A percentile compares a stretch with the other conserved stretches of the same genome.
phyloP scores from a whole-genome alignment of 1,284 basidiomycete genomes.

The Xanthoconium separans region DNA sequence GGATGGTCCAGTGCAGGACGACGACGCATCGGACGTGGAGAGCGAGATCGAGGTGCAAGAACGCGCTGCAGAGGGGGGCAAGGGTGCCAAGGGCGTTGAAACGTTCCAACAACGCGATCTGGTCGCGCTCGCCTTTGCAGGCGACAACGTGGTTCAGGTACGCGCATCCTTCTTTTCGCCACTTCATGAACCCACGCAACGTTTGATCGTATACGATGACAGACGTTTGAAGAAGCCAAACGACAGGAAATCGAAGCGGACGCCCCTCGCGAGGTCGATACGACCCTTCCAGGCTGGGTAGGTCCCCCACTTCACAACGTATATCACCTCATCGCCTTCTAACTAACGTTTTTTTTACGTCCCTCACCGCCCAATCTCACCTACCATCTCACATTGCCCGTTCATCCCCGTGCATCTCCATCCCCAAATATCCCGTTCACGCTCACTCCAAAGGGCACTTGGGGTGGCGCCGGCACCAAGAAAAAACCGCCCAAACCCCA shows the following conservation, averaged over 20 bases:
- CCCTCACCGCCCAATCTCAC: too few species aligned
- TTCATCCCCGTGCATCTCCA: not conserved
- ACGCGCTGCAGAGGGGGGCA: conserved; percentile 38
- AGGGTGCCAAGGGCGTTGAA: conserved; percentile 45
- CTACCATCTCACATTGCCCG: not conserved
- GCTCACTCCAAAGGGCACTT: conserved; percentile 64
- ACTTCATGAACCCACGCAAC: conserved; percentile 1
- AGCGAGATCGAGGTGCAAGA: conserved; percentile 73
- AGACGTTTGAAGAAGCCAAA: conserved; percentile 89
- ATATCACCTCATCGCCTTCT: not conserved
- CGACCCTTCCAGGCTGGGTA: conserved; percentile 94
- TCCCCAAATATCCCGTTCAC: too few species aligned
- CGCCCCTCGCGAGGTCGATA: conserved; percentile 83
- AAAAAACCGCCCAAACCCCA: conserved; percentile 57
- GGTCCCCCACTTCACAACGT: conserved; percentile 21
- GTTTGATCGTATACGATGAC: not conserved
- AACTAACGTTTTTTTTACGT: too few species aligned
- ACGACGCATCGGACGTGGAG: conserved; percentile 51
- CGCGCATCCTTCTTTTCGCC: conserved; percentile 13
- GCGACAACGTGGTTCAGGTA: conserved; percentile 91
- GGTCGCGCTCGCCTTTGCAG: conserved; percentile 93
- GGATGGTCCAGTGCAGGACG: not conserved
- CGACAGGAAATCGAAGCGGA: conserved; percentile 76
- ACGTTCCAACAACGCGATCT: conserved; percentile 87
- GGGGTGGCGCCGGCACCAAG: conserved; percentile 82